Evolutionary conservation across 208 protist genomes (phyloP), one percentile per base, ranked within the genome.

Genomic region (Balamuthia mandrillaris): DNA sequence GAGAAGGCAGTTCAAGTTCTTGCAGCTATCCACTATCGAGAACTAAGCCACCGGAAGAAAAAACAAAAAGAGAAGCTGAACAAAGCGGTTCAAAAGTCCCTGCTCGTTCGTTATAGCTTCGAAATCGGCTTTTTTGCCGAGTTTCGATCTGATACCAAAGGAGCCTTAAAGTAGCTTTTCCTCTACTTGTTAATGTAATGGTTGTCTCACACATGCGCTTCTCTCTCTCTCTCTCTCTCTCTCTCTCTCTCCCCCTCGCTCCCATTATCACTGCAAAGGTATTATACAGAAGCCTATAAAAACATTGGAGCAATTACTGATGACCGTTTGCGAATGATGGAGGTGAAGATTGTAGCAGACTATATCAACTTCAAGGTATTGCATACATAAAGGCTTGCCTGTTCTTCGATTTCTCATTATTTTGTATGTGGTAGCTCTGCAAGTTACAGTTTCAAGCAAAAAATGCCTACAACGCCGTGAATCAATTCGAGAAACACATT

Each of bases 51-150:
- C 61, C 33, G 60, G 24, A 60, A 24, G 39, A 75, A 88, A 68
- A 83, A 85, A 74, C 12, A 88, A 61, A 85, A 77, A 52, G 78
- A 88, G 74, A 65, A 81, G 84, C 49, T 66, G 72, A 79, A 88
- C 83, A 65, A 52, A 68, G 56, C 78, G 72, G 49, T 44, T 44
- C 79, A 77, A 78, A 60, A 85, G 66, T n/a, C 29, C 44, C 35
- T 45, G 33, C 41, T 45, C 66, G 66, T 89, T 54, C 51, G 87
- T 6, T 89, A 89, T 49, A 75, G 86, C 35, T 89, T 89, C 31
- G 87, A 89, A 61, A 84, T 89, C 33, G 87, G 61, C 49, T 89
- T 75, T 51, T 86, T 84, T 41, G 70, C 82, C 9, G 87, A 89
- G 60, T 87, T 85, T 39, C 61, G 66, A 37, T 51, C 24, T 29